phyloP scores from a whole-genome alignment of 768 basidiomycete genomes.

The Kwoniella botswanensis region DNA sequence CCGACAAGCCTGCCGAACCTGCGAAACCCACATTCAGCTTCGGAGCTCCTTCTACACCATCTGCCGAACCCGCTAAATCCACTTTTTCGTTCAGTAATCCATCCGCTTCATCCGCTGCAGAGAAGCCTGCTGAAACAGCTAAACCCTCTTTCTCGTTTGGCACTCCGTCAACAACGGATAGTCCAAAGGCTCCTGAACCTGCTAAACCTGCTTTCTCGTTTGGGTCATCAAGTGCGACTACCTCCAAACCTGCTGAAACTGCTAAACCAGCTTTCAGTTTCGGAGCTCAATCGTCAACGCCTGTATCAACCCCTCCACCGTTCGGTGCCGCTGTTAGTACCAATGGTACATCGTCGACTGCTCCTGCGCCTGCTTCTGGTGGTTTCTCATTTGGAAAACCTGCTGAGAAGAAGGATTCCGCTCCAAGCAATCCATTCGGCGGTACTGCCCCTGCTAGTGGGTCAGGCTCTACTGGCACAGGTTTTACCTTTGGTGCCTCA shows the following conservation, averaged over 20 bases:
- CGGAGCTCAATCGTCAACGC: conserved; percentile 5
- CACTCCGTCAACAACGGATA: conserved; percentile 7
- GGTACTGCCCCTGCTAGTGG: not conserved
- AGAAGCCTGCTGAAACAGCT: conserved; percentile 19
- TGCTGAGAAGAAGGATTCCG: conserved; percentile 10
- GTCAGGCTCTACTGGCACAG: not conserved
- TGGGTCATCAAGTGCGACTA: conserved; percentile 14
- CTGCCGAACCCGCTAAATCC: conserved; percentile 19
- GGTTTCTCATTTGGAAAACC: conserved; percentile 20
- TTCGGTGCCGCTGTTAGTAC: conserved; percentile 14
- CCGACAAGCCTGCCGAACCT: conserved; percentile 20
- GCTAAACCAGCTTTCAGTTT: conserved; percentile 24
- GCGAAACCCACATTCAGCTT: conserved; percentile 21
- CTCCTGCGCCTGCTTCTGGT: conserved; percentile 16
- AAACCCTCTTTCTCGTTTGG: conserved; percentile 36
- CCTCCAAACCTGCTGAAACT: conserved; percentile 19
- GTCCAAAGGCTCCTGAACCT: conserved; percentile 18
- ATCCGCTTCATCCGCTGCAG: conserved; percentile 1
- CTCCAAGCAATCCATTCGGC: conserved; percentile 26
- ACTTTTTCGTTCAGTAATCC: conserved; percentile 23
- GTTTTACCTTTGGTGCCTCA: conserved; percentile 20
- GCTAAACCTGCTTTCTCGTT: conserved; percentile 28
- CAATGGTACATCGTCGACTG: not conserved
- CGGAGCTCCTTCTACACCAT: conserved; percentile 10
- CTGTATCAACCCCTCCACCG: not conserved